phyloP scores from a whole-genome alignment of 352 stramenopile species.

The Aphanomyces cochlioides region DNA sequence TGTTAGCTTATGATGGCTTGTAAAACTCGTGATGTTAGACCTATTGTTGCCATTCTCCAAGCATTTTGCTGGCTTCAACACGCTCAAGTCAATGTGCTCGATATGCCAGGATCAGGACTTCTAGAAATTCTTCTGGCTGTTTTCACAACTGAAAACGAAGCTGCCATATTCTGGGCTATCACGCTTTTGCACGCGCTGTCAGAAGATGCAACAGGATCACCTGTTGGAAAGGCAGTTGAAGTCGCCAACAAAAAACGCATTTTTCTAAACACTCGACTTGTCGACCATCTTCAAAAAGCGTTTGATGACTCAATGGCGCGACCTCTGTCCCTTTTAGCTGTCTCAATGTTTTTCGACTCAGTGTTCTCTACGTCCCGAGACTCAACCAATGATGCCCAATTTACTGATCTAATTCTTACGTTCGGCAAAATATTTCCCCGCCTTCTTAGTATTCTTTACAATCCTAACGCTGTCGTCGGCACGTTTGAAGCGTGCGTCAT shows the following conservation, averaged over 20 bases:
- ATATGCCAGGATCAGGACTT: conserved; percentile 15
- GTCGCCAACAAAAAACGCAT: conserved; percentile 22
- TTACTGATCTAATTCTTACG: conserved; percentile 54
- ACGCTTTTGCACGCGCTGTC: conserved; percentile 22
- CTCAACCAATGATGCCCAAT: conserved; percentile 74
- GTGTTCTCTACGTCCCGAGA: conserved; percentile 53
- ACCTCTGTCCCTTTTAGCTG: conserved; percentile 7
- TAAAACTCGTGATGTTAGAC: conserved; percentile 14
- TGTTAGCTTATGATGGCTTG: conserved; percentile 26
- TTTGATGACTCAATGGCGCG: conserved; percentile 17
- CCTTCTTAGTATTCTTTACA: conserved; percentile 49
- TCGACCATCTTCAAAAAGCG: conserved; percentile 3
- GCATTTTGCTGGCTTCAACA: conserved; percentile 28
- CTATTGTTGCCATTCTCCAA: conserved; percentile 22
- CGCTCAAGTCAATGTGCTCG: conserved; percentile 4
- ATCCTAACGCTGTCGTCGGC: conserved; percentile 49
- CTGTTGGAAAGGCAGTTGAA: conserved; percentile 3
- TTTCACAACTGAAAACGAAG: conserved; percentile 21
- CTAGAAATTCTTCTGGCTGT: conserved; percentile 23
- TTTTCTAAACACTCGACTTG: conserved; percentile 24
- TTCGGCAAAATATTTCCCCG: conserved; percentile 32
- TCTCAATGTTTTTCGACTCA: conserved; percentile 34
- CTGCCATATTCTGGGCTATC: conserved; percentile 23
- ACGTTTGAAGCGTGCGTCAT: conserved; percentile 55
- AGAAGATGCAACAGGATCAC: conserved; percentile 10